Evolutionary conservation across 2,329 filamentous ascomycete genomes (phyloP), one percentile per base, ranked within the genome.

Genomic region (Alternaria atra): DNA sequence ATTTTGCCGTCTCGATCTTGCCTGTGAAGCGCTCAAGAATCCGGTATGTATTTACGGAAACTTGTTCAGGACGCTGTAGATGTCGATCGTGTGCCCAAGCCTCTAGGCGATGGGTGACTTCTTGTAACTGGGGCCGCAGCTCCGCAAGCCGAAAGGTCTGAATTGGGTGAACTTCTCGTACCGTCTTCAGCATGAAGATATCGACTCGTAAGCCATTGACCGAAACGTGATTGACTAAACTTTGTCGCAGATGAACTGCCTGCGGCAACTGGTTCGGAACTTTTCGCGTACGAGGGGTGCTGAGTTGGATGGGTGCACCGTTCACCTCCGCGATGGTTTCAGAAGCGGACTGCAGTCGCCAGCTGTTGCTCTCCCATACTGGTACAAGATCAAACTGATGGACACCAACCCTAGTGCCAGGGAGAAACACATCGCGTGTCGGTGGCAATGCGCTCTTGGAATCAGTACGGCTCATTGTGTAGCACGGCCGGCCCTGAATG

Each of bases 1-100:
- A 15, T 50, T 69, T 70, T 7, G 60, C 68, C 2, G 64, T 69
- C 2, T 48, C 39, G 6, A 32, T 13, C 10, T 48, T 34, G 8
- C 63, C 61, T 8, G 55, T 69, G 23, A 69, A 70, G 3, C 63
- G 66, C 2, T 70, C 39, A 5, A 64, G 29, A 17, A 66, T 55
- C 15, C 61, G 57, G 39, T 48, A 54, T 0, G 63, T 58, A 6
- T 55, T 57, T 3, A n/a, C 27, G 1, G 66, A 67, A 4, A 66
- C 48, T 30, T 44, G 57, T 12, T 58, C 53, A 12, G 20, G 10
- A 6, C 35, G 34, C 17, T 60, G 29, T 4, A 64, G 44, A 39
- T 63, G 66, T 5, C 47, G 58, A n/a, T 47, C 15, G 0, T 17
- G 54, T 3, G 64, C 63, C 62, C 63, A 65, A 12, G 43, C 20